Conservation (phyloP, 306 rosid genomes). For the Oxytropis ochrocephala region DNA sequence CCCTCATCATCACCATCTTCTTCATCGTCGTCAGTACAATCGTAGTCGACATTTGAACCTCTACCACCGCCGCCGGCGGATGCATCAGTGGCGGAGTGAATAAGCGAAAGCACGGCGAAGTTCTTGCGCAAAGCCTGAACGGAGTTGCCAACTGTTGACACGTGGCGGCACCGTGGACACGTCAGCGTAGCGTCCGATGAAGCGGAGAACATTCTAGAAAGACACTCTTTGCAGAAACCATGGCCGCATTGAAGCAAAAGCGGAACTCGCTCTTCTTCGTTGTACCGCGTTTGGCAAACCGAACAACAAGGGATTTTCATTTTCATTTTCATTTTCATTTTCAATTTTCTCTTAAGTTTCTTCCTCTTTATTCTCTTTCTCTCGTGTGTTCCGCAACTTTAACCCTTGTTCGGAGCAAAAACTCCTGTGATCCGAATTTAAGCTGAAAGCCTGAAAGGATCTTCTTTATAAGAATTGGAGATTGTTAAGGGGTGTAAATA, state of each 20-base stretch:
- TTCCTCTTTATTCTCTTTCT: not conserved
- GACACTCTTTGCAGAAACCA: slow-evolving; percentile 88
- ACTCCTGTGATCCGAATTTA: slow-evolving; percentile 18
- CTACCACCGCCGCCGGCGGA: not conserved
- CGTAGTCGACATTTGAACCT: slow-evolving; percentile 48
- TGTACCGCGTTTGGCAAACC: slow-evolving; percentile 93
- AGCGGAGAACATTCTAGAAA: slow-evolving; percentile 75
- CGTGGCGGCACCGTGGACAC: slow-evolving; percentile 92
- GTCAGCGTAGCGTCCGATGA: slow-evolving; percentile 61
- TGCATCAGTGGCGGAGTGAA: slow-evolving; percentile 36
- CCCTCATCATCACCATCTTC: slow-evolving; percentile 29
- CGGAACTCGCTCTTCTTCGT: slow-evolving; percentile 96
- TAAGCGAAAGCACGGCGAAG: slow-evolving; percentile 78
- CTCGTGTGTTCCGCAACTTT: not conserved
- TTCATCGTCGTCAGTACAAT: slow-evolving; percentile 64
- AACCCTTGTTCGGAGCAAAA: not conserved
- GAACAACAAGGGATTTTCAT: slow-evolving; percentile 98
- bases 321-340: slow-evolving; percentile 32
- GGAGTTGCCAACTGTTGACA: slow-evolving; percentile 82
- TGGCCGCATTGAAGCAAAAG: slow-evolving; percentile 98
- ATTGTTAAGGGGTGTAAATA: slow-evolving; percentile 6
- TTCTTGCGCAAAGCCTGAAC: slow-evolving; percentile 82
- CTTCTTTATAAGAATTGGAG: slow-evolving; percentile 18
- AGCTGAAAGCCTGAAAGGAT: slow-evolving; percentile 29
- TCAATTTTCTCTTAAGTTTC: not conserved